These are phyloP conservation scores for Thermothielavioides terrestris DNA, from an alignment of 495 filamentous ascomycete species.

Conservation along the genomic window DNA sequence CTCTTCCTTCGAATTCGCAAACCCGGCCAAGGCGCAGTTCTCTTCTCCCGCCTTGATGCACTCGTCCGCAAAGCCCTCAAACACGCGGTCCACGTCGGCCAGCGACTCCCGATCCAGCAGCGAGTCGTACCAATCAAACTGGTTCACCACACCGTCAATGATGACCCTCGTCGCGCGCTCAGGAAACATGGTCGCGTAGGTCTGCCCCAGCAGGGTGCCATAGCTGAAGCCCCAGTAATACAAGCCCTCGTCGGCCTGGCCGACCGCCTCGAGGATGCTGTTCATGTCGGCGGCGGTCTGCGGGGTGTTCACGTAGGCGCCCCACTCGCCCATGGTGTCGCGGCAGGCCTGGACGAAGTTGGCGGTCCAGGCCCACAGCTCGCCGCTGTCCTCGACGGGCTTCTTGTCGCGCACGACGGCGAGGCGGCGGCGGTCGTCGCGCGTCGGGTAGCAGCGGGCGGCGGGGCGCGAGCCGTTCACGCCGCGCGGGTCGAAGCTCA, in stretches of 20 bases:
- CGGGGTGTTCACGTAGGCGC: conserved; percentile 37
- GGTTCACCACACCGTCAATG: conserved; percentile 37
- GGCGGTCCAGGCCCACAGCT: conserved; percentile 32
- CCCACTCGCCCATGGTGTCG: conserved; percentile 36
- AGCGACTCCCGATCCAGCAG: conserved; percentile 21
- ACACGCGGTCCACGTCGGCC: conserved; percentile 30
- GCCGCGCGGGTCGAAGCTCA: conserved; percentile 40
- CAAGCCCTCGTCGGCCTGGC: conserved; percentile 35
- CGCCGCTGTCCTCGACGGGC: conserved; percentile 28
- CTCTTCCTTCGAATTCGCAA: conserved; percentile 23
- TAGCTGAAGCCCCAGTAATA: conserved; percentile 60
- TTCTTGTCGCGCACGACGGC: conserved; percentile 21
- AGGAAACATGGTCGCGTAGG: conserved; percentile 37
- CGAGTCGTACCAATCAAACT: conserved; percentile 31
- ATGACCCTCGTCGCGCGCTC: conserved; percentile 33
- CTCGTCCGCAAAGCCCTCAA: conserved; percentile 35
- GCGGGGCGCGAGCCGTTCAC: conserved; percentile 32
- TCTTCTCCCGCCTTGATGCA: conserved; percentile 32
- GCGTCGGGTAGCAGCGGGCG: conserved; percentile 32
- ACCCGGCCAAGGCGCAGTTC: conserved; percentile 27
- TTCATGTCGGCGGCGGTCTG: conserved; percentile 46
- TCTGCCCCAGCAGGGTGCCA: conserved; percentile 54
- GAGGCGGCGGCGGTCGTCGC: conserved; percentile 17
- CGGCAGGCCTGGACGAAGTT: conserved; percentile 32
- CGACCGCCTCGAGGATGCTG: conserved; percentile 36